phyloP scores from a whole-genome alignment of 1,284 basidiomycete genomes.

The Volvariella volvacea region DNA sequence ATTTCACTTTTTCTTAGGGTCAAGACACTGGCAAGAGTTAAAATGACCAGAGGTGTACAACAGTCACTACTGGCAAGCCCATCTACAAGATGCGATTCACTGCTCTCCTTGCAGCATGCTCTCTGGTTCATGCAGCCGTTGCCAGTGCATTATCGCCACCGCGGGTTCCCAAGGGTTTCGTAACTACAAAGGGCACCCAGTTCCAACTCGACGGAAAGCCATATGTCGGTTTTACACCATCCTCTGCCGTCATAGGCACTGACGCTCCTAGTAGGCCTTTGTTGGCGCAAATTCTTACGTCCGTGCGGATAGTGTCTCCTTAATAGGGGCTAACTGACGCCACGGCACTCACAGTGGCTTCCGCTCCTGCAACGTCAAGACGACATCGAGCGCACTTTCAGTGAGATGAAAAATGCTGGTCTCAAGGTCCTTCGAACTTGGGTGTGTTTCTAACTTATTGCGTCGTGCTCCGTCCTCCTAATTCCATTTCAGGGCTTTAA shows the following conservation, averaged over 20 bases:
- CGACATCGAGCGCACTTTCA: slow-evolving; percentile 27
- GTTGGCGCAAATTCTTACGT: slow-evolving; percentile 31
- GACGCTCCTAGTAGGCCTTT: slow-evolving; percentile 21
- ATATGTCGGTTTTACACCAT: slow-evolving; percentile 35
- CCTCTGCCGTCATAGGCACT: slow-evolving; percentile 29
- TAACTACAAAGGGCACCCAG: slow-evolving; percentile 32
- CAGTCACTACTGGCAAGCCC: not conserved
- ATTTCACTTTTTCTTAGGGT: slow-evolving; percentile 5
- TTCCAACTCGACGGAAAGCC: slow-evolving; percentile 42
- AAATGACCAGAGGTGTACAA: not conserved
- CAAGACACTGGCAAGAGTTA: not conserved
- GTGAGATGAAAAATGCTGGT: slow-evolving; percentile 25
- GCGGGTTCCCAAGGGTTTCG: slow-evolving; percentile 29
- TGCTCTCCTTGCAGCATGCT: slow-evolving; percentile 9
- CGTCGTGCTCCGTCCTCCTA: not conserved
- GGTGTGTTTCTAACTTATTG: slow-evolving; percentile 17
- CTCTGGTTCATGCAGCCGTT: slow-evolving; percentile 7
- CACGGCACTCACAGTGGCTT: slow-evolving; percentile 19
- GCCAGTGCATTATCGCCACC: slow-evolving; percentile 5
- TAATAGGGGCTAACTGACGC: not conserved
- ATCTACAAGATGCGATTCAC: slow-evolving; percentile 10
- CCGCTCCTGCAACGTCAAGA: slow-evolving; percentile 21
- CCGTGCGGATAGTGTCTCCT: slow-evolving; percentile 6
- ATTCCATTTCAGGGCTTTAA: slow-evolving; percentile 36
- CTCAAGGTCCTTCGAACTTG: slow-evolving; percentile 29